Percentiles rank a stretch among this genome's conserved stretches.
These are phyloP conservation scores for Botrytis squamosa DNA, from an alignment of 2,329 filamentous ascomycete genomes.

Conservation along the genomic window DNA sequence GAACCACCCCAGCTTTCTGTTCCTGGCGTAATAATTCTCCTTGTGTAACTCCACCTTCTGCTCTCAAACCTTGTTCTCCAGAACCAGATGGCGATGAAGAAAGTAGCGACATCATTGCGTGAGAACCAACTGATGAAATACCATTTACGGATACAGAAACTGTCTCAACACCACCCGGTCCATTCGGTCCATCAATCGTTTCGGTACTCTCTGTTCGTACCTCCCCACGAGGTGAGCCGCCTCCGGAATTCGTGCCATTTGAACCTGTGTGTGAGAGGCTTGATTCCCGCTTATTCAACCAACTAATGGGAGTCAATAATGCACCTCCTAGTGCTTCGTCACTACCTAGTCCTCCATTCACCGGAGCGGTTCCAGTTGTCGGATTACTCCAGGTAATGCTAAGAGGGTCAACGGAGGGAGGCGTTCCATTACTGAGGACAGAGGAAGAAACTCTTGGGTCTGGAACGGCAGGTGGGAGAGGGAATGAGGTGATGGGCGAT, in stretches of 20 bases:
- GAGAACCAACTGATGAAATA: slow-evolving; percentile 50
- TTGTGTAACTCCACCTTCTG: slow-evolving; percentile 65
- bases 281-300: slow-evolving; percentile 57
- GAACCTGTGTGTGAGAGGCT: slow-evolving; percentile 18
- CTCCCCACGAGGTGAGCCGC: slow-evolving; percentile 43
- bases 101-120: slow-evolving; percentile 38
- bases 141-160: slow-evolving; percentile 75
- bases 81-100: slow-evolving; percentile 30
- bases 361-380: slow-evolving; percentile 37
- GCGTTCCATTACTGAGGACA: slow-evolving; percentile 58
- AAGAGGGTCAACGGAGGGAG: slow-evolving; percentile 38
- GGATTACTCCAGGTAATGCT: slow-evolving; percentile 51
- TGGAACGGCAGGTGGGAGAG: slow-evolving; percentile 67
- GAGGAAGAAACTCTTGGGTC: slow-evolving; percentile 54
- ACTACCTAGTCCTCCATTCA: slow-evolving; percentile 58
- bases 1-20: slow-evolving; percentile 77
- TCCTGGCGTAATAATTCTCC: slow-evolving; percentile 84
- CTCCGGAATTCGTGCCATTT: slow-evolving; percentile 14
- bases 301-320: slow-evolving; percentile 88
- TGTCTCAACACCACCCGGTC: slow-evolving; percentile 75
- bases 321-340: slow-evolving; percentile 91
- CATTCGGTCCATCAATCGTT: slow-evolving; percentile 78
- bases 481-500: slow-evolving; percentile 76
- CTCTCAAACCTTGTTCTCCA: slow-evolving; percentile 32
- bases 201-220: slow-evolving; percentile 73